Percentiles rank a stretch among this genome's conserved stretches.
These are phyloP conservation scores for Dendrocalamus sinicus DNA, from an alignment of 176 grass and related monocot species.

Conservation along the genomic window DNA sequence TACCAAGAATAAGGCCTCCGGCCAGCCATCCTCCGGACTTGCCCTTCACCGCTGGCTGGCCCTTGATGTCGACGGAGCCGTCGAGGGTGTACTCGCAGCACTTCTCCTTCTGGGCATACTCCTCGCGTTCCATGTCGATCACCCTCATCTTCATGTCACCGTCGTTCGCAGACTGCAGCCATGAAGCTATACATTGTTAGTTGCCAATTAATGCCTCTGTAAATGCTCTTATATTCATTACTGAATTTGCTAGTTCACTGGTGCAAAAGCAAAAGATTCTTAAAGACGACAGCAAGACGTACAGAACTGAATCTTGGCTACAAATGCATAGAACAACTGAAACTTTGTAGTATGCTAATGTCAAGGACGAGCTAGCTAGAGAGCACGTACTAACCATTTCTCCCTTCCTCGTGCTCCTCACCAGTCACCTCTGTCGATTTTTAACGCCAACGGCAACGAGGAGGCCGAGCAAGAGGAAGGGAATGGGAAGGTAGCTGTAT, in stretches of 20 bases:
- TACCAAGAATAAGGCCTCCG: conserved; percentile 77
- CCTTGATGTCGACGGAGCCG: conserved; percentile 74
- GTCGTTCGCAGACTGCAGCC: conserved; percentile 45
- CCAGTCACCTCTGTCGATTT: conserved; percentile 1
- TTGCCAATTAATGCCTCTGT: background rate
- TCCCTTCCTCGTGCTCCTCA: conserved; percentile 27
- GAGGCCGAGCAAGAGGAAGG: conserved; percentile 18
- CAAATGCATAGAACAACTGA: background rate
- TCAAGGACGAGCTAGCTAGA: conserved; percentile 6
- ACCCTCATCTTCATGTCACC: conserved; percentile 53
- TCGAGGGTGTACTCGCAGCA: conserved; percentile 68
- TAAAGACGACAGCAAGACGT: background rate
- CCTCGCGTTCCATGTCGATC: conserved; percentile 43
- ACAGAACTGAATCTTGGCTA: background rate
- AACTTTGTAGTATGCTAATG: background rate
- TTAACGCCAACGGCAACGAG: conserved; percentile 20
- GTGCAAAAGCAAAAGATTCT: background rate
- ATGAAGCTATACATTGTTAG: conserved; percentile 16
- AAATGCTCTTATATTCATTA: background rate
- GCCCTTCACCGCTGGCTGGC: conserved; percentile 64
- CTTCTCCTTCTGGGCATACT: conserved; percentile 42
- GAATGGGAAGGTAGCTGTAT: conserved; percentile 1
- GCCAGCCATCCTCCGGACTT: conserved; percentile 78
- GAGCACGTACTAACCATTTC: conserved; percentile 52
- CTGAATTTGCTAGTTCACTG: background rate